Evolutionary conservation across 2,329 filamentous ascomycete species (phyloP).

Genomic region (Pseudophaeomoniella oleicola): DNA sequence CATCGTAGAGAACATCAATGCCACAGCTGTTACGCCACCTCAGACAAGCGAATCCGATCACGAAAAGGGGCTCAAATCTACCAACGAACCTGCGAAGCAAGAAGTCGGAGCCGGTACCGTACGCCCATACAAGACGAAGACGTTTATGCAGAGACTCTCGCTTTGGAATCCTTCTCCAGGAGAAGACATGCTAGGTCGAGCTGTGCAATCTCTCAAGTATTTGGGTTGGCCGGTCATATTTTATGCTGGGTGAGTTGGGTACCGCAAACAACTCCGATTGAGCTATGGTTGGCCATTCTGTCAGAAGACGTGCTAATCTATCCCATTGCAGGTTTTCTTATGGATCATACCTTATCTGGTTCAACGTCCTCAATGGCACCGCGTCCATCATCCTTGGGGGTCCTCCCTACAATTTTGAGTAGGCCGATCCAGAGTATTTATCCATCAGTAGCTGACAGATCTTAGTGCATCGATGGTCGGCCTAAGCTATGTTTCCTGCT

Average conservation of each 20-base stretch:
- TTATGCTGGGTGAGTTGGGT: slow-evolving; percentile 16
- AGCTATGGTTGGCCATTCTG: too few species aligned
- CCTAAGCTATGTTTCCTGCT: slow-evolving; percentile 22
- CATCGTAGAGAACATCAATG: slow-evolving; percentile 3
- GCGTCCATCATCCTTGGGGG: slow-evolving; percentile 21
- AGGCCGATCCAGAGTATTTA: too few species aligned
- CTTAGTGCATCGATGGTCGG: slow-evolving; percentile 23
- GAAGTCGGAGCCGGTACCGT: neutral
- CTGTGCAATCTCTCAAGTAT: slow-evolving; percentile 4
- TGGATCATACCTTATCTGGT: slow-evolving; percentile 23
- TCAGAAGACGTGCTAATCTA: too few species aligned
- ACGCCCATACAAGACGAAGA: slow-evolving; percentile 4
- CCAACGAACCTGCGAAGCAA: slow-evolving; percentile 1
- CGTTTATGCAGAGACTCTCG: slow-evolving; percentile 7
- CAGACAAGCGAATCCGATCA: slow-evolving; percentile 1
- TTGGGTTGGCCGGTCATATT: slow-evolving; percentile 15
- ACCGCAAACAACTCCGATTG: too few species aligned
- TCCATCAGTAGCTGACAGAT: neutral
- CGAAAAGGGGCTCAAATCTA: slow-evolving; percentile 4
- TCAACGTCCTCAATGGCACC: slow-evolving; percentile 26
- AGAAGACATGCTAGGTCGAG: slow-evolving; percentile 4
- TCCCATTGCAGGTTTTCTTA: slow-evolving; percentile 16
- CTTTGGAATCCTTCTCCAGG: slow-evolving; percentile 7
- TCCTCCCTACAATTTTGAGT: slow-evolving; percentile 23
- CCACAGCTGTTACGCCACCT: slow-evolving; percentile 3